A percentile compares a stretch with the other conserved stretches of the same genome.
Conservation (phyloP, 352 stramenopile genomes). For the Globisporangium radiosum region DNA sequence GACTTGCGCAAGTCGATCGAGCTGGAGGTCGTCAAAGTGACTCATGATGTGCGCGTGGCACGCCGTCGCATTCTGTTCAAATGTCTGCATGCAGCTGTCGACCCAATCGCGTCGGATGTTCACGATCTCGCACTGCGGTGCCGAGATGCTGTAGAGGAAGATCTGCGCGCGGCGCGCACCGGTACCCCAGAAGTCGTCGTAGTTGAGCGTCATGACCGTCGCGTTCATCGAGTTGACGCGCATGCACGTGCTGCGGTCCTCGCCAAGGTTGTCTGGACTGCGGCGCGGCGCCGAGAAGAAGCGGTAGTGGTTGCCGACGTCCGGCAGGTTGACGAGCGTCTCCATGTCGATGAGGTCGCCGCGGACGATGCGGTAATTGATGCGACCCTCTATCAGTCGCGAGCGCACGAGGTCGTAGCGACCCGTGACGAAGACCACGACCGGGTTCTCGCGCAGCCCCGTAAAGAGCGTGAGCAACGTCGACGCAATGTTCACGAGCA, state of each 20-base stretch:
- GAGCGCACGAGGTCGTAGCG: slow-evolving; percentile 20
- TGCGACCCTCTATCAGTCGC: slow-evolving; percentile 14
- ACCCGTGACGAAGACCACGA: slow-evolving; percentile 17
- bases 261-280: slow-evolving; percentile 21
- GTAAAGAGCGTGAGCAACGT: slow-evolving; percentile 26
- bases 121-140: slow-evolving; percentile 30
- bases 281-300: slow-evolving; percentile 28
- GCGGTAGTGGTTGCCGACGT: slow-evolving; percentile 15
- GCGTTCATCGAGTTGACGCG: slow-evolving; percentile 40
- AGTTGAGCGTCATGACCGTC: slow-evolving; percentile 22
- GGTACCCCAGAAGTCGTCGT: slow-evolving; percentile 39
- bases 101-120: slow-evolving; percentile 32
- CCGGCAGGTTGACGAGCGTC: slow-evolving; percentile 14
- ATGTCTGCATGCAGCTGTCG: slow-evolving; percentile 24
- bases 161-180: slow-evolving; percentile 26
- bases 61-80: slow-evolving; percentile 18
- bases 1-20: slow-evolving; percentile 28
- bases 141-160: slow-evolving; percentile 41
- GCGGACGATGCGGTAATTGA: slow-evolving; percentile 26
- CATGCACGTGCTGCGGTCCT: slow-evolving; percentile 36
- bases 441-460: slow-evolving; percentile 27
- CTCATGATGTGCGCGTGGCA: slow-evolving; percentile 52
- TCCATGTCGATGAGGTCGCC: slow-evolving; percentile 12
- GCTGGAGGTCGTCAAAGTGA: slow-evolving; percentile 31
- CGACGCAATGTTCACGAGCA: slow-evolving; percentile 16